Evolutionary conservation across 768 basidiomycete genomes (phyloP), one percentile per base, ranked within the genome.

Genomic region (Auriscalpium microsporum): DNA sequence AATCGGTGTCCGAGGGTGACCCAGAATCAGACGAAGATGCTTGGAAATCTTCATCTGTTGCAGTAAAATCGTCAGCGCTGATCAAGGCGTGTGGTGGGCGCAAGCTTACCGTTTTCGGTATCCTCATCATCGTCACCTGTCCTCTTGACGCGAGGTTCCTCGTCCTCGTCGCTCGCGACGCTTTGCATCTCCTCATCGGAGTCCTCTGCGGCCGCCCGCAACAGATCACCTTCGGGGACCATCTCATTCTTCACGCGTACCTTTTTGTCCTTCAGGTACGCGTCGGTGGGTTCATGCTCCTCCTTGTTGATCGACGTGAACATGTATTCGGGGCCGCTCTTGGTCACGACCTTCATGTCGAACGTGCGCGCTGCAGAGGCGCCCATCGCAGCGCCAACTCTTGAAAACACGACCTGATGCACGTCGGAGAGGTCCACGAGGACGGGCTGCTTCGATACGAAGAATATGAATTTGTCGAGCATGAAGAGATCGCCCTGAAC

Each of bases 301-400:
- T 97, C 95, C 72, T 95, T 97, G 71, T 90, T 90, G 71, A 99
- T 86, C 2, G 91, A 89, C 1, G 89, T 89, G 71, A 99, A 99
- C 17, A 82, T 87, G 68, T 89, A 82, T 63, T 95, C 92, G 1
- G 89, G 81, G 1, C 89, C 91, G 40, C 75, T 79, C 71, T 91
- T 91, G 28, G 87, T 86, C 48, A 90, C 83, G 61, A 98, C 86
- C 64, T 88, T 86, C 67, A 98, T 75, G 69, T 98, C 95, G 69
- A 98, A 96, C 0, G 95, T 96, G 34, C 90, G 88, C 1, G 90
- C 90, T 1, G 90, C 87, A 19, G 86, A 81, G 14, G 84, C 82
- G 8, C 81, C 83, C 72, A 94, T 82, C 48, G 86, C 87, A 1
- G 87, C 83, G 14, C 95, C 91, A 14, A 98, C 88, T 55, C 94